Evolutionary conservation across 768 basidiomycete genomes (phyloP), one percentile per base, ranked within the genome.

Genomic region (Psilocybe tampanensis): DNA sequence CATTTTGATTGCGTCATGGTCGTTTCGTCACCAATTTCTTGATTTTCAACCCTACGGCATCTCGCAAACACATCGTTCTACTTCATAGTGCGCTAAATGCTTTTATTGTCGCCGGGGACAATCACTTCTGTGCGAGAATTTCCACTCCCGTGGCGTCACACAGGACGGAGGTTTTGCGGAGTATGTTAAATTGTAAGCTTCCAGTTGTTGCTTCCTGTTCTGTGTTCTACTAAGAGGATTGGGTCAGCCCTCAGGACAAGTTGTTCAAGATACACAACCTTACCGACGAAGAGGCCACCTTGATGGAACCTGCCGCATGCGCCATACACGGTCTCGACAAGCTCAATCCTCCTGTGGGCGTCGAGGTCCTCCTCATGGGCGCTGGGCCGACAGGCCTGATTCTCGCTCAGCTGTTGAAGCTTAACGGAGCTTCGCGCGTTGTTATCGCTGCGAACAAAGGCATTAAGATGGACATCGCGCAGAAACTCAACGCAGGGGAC

Each of bases 341-440:
- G 70, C 83, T 96, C 55, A 83, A 78, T 55, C 87, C 91, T 1
- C 84, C 88, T 3, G 90, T 94, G 56, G 94, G 94, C 23, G 77
- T 90, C 39, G 92, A 94, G 48, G 92, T 90, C 18, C 83, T 96
- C 51, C 76, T 95, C 33, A 80, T 95, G 44, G 94, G 94, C 49
- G 90, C 94, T n/a, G 94, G 94, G 12, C 93, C 94, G 0, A 95
- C 94, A 0, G 80, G 94, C n/a, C 81, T 95, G 33, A 92, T 95
- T 60, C 83, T 96, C 44, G 87, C 93, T 0, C 94, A 95, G 70
- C 79, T 96, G 21, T 77, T 95, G 58, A 94, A 92, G 72, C 77
- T 91, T 42, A 95, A 94, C 68, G 94, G 94, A 43, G 94, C 94
- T 15, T 75, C 82, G 21, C 82, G 82, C 57, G 83, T 95, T 54